These are phyloP conservation scores for Pleurotus cornucopiae DNA, from an alignment of 768 basidiomycete species.

Conservation along the genomic window DNA sequence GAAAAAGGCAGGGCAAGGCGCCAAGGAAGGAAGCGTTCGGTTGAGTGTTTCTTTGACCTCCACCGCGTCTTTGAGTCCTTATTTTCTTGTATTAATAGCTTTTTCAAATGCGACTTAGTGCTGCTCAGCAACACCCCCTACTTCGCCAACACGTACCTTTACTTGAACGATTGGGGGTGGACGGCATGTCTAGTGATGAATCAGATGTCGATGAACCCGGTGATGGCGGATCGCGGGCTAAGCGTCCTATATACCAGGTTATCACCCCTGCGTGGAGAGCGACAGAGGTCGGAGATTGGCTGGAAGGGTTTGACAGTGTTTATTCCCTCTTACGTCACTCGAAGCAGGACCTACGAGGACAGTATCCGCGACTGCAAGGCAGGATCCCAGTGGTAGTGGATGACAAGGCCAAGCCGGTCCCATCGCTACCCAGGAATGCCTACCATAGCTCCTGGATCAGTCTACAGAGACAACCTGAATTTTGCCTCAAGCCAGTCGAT, in stretches of 20 bases:
- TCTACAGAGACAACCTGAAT: not conserved
- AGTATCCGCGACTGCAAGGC: constrained; percentile 9
- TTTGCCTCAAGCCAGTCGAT: not conserved
- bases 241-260: constrained; percentile 7
- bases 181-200: constrained; percentile 23
- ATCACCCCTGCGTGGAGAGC: constrained; percentile 15
- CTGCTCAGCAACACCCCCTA: constrained; percentile 1
- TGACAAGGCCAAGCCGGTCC: constrained; percentile 9
- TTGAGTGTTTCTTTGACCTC: not conserved
- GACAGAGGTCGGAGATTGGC: constrained; percentile 11
- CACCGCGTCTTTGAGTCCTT: too few species aligned
- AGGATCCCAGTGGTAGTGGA: not conserved
- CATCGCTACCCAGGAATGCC: constrained; percentile 13
- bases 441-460: constrained; percentile 15
- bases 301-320: constrained; percentile 15
- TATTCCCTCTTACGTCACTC: constrained; percentile 6
- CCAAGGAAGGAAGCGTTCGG: too few species aligned
- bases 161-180: constrained; percentile 15
- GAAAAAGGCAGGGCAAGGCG: too few species aligned
- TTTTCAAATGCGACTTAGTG: constrained; percentile 8
- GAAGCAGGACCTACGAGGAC: constrained; percentile 7
- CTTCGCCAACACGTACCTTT: constrained; percentile 13
- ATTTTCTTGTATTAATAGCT: not conserved
- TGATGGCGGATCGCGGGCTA: too few species aligned
- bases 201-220: constrained; percentile 11